phyloP scores from a whole-genome alignment of 768 basidiomycete genomes.

The Collybia sp. region DNA sequence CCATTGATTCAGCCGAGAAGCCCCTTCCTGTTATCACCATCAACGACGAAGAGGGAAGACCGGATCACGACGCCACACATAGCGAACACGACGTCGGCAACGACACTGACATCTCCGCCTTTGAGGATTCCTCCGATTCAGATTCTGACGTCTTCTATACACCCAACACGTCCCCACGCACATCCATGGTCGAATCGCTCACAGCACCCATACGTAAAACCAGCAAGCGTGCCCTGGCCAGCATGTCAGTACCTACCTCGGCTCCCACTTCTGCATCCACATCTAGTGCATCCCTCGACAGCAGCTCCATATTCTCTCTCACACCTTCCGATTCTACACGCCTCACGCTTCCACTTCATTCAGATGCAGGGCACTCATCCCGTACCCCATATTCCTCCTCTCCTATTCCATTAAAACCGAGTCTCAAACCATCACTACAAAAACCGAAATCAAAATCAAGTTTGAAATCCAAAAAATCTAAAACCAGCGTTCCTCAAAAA shows the following conservation, averaged over 20 bases:
- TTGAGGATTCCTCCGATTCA: conserved; percentile 15
- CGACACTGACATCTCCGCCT: conserved; percentile 17
- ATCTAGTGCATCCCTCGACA: conserved; percentile 8
- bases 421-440: background rate
- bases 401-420: conserved; percentile 14
- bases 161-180: conserved; percentile 49
- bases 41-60: conserved; percentile 2
- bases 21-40: conserved; percentile 3
- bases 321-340: conserved; percentile 28
- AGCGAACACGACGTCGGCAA: conserved; percentile 9
- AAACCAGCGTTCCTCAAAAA: conserved; percentile 10
- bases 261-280: conserved; percentile 6
- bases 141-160: conserved; percentile 60
- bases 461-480: conserved; percentile 9
- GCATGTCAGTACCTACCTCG: conserved; percentile 8
- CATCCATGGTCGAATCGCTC: conserved; percentile 37
- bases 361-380: conserved; percentile 35
- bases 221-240: too few relatives aligned
- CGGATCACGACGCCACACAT: conserved; percentile 1
- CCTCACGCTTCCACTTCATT: conserved; percentile 17
- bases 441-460: conserved; percentile 3
- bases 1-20: conserved; percentile 3
- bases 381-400: too few relatives aligned
- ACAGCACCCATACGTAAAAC: conserved; percentile 12
- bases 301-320: conserved; percentile 14